A percentile compares a stretch with the other conserved stretches of the same genome.
These are phyloP conservation scores for Stevia rebaudiana DNA, from an alignment of 140 eudicot genomes.

Conservation along the genomic window DNA sequence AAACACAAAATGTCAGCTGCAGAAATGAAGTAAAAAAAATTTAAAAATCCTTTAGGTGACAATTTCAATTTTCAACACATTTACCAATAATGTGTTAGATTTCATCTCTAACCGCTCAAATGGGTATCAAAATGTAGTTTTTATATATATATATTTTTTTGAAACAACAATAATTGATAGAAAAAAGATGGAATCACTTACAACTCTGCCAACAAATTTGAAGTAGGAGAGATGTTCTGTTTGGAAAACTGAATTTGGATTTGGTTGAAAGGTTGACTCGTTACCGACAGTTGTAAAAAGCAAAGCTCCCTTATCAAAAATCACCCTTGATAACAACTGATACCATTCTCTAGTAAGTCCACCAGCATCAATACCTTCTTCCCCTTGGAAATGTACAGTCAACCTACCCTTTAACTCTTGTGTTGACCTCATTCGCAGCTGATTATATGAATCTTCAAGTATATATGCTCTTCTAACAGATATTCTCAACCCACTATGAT, in stretches of 20 bases:
- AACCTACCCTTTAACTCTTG: constrained; percentile 88
- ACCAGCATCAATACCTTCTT: constrained; percentile 99
- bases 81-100: not conserved
- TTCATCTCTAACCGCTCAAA: not conserved
- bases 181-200: constrained; percentile 35
- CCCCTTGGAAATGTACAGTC: constrained; percentile 96
- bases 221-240: constrained; percentile 98
- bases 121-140: no score
- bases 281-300: constrained; percentile 94
- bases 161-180: not conserved
- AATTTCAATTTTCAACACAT: not conserved
- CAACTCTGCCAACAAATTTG: constrained; percentile 97
- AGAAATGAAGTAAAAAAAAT: not conserved
- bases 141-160: no score
- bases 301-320: constrained; percentile 95
- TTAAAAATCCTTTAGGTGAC: not conserved
- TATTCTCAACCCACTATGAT: constrained; percentile 86
- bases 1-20: not conserved
- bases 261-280: constrained; percentile 93
- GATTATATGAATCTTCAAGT: constrained; percentile 96
- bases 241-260: constrained; percentile 95
- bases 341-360: constrained; percentile 99
- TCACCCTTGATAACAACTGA: constrained; percentile 84
- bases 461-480: constrained; percentile 97
- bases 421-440: constrained; percentile 77